phyloP scores from a whole-genome alignment of 225 moss, liverwort and hornwort species.

The Pseudisothecium myosuroides region DNA sequence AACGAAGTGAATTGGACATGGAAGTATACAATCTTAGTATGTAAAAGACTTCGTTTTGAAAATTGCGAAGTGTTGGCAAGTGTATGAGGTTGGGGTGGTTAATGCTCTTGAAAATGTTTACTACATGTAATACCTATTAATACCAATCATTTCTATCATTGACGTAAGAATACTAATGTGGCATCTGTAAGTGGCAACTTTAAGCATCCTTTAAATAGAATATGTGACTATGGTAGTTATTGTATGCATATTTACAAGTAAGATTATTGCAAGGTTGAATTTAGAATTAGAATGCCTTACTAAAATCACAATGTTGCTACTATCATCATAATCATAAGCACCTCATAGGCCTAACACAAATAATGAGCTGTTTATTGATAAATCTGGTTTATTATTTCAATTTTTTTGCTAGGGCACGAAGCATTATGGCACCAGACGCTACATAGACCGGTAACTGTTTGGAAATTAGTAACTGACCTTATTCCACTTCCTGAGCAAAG shows the following conservation, averaged over 20 bases:
- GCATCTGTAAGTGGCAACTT: not conserved
- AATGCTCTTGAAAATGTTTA: not conserved
- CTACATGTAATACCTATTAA: no score
- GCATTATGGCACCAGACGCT: not conserved
- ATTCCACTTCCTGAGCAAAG: constrained; percentile 9
- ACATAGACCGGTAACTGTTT: not conserved
- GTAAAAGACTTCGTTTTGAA: not conserved
- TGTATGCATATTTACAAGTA: not conserved
- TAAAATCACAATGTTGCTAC: not conserved
- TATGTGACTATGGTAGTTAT: not conserved
- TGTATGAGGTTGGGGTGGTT: not conserved
- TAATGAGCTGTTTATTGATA: not conserved
- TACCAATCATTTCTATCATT: not conserved
- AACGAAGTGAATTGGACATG: not conserved
- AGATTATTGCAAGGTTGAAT: not conserved
- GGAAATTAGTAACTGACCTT: not conserved
- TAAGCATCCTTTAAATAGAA: not conserved
- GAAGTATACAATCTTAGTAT: not conserved
- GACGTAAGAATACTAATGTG: not conserved
- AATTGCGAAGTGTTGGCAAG: not conserved
- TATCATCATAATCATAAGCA: not conserved
- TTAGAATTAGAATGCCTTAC: not conserved
- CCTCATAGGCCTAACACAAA: not conserved
- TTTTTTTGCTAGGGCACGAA: not conserved
- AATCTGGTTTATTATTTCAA: not conserved